A percentile compares a stretch with the other conserved stretches of the same genome.
Evolutionary conservation across 164 flowering plant genomes (phyloP).

Genomic region (Stephania yunnanensis): DNA sequence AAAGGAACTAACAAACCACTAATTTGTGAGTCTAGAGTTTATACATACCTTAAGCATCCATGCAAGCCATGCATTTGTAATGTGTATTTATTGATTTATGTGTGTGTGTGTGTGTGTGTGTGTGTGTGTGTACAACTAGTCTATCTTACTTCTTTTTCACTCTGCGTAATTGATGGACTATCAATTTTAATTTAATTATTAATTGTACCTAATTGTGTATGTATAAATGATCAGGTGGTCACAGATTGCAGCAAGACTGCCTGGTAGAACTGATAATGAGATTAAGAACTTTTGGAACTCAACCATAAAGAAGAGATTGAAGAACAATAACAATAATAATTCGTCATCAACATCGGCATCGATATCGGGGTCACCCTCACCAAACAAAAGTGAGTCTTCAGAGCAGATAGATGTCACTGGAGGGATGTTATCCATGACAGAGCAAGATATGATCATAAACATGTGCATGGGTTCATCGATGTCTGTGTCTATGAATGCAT

Average conservation of each 20-base stretch:
- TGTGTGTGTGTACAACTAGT: neutral
- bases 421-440: constrained; percentile 31
- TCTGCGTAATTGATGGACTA: neutral
- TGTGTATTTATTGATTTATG: neutral
- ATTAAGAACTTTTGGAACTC: constrained; percentile 88
- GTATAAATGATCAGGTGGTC: constrained; percentile 51
- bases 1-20: neutral
- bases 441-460: constrained; percentile 26
- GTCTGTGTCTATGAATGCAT: constrained; percentile 12
- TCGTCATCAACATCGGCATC: constrained; percentile 11
- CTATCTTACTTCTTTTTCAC: neutral
- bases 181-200: neutral
- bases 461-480: constrained; percentile 34
- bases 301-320: constrained; percentile 61
- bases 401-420: constrained; percentile 25
- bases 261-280: constrained; percentile 80
- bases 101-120: too few species aligned
- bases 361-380: constrained; percentile 25
- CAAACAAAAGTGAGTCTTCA: constrained; percentile 47
- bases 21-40: neutral
- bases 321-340: constrained; percentile 11
- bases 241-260: constrained; percentile 74
- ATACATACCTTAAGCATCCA: constrained; percentile 5
- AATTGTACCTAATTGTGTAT: neutral
- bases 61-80: neutral